Percentiles rank a stretch among this genome's conserved stretches.
These are phyloP conservation scores for Collybia mongolica DNA, from an alignment of 768 basidiomycete species.

Conservation along the genomic window DNA sequence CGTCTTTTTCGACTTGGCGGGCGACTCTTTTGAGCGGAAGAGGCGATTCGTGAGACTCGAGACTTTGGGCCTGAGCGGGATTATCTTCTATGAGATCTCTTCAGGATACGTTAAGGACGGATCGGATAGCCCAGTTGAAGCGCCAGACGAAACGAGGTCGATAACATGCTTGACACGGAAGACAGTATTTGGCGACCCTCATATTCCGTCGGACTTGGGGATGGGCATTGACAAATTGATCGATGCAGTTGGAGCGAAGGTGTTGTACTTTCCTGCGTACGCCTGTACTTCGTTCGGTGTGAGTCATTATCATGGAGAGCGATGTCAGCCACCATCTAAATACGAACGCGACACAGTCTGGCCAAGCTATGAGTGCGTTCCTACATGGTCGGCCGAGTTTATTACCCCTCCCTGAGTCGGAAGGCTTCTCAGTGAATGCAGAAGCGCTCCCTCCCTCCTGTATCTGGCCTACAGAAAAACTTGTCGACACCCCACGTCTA, in stretches of 20 bases:
- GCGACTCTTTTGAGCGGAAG: conserved; percentile 2
- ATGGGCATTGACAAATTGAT: conserved; percentile 27
- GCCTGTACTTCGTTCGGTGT: conserved; percentile 31
- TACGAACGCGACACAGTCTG: conserved; percentile 11
- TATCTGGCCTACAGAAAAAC: background rate
- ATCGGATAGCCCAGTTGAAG: background rate
- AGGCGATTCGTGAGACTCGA: conserved; percentile 25
- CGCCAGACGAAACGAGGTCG: background rate
- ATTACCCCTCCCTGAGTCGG: conserved; percentile 13
- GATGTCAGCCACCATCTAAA: background rate
- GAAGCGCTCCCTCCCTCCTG: background rate
- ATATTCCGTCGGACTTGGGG: conserved; percentile 16
- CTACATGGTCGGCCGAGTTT: conserved; percentile 12
- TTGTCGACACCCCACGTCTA: no score
- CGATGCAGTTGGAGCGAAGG: conserved; percentile 21
- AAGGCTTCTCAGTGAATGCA: conserved; percentile 18
- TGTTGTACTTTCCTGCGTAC: conserved; percentile 28
- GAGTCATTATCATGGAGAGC: conserved; percentile 6
- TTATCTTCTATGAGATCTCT: conserved; percentile 26
- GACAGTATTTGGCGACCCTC: conserved; percentile 24
- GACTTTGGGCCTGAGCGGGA: conserved; percentile 25
- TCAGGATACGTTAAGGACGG: background rate
- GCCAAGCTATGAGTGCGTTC: conserved; percentile 23
- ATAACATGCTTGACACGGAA: conserved; percentile 13
- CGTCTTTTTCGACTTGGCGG: conserved; percentile 22